Conservation (phyloP, 2,329 filamentous ascomycete genomes). For the Verticillium longisporum region DNA sequence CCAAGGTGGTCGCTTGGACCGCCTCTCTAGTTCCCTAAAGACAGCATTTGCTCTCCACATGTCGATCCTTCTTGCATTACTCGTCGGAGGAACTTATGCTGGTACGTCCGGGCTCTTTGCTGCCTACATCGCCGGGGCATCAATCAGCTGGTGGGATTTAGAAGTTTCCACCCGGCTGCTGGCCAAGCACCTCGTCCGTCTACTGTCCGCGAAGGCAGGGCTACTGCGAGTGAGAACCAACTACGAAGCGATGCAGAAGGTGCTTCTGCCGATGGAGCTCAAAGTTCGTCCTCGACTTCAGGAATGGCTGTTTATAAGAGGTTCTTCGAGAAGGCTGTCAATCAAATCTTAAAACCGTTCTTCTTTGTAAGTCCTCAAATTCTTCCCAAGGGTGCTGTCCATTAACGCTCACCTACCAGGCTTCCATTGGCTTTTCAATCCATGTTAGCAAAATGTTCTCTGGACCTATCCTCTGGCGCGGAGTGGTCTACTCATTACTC, state of each 20-base stretch:
- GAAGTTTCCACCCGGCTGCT: constrained; percentile 17
- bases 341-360: constrained; percentile 57
- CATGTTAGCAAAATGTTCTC: constrained; percentile 65
- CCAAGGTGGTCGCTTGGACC: constrained; percentile 13
- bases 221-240: background rate
- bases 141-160: constrained; percentile 53
- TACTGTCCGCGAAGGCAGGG: background rate
- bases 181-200: background rate
- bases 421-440: constrained; percentile 69
- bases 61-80: constrained; percentile 36
- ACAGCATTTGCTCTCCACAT: constrained; percentile 41
- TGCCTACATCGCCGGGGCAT: constrained; percentile 55
- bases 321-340: constrained; percentile 30
- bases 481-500: constrained; percentile 62
- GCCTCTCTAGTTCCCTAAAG: constrained; percentile 19
- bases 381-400: too few species aligned
- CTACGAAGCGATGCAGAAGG: background rate
- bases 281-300: background rate
- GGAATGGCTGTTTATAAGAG: constrained; percentile 23
- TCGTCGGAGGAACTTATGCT: constrained; percentile 48
- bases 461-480: constrained; percentile 60
- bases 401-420: constrained; percentile 18
- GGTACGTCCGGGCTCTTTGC: constrained; percentile 58
- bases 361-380: constrained; percentile 54
- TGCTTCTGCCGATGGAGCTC: too few species aligned